Evolutionary conservation across 2,329 filamentous ascomycete species (phyloP).

Genomic region (Fonsecaea pugnacius): DNA sequence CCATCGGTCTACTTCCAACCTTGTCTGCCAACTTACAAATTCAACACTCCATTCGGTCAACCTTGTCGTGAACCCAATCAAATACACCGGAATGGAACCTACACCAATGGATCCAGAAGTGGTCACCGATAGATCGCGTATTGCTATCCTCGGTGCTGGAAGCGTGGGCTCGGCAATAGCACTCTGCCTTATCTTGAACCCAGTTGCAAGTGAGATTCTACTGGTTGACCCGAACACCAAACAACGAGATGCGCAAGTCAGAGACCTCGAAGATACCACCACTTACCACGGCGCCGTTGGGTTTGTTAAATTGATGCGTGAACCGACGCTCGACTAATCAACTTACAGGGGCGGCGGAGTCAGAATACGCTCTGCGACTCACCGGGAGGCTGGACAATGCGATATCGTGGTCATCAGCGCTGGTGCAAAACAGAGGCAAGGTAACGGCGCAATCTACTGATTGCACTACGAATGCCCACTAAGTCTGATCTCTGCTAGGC

Average conservation of each 20-base stretch:
- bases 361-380: conserved; percentile 26
- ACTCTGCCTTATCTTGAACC: conserved; percentile 57
- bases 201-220: conserved; percentile 58
- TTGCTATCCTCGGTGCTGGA: conserved; percentile 58
- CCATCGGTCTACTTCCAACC: neutral
- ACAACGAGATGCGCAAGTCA: conserved; percentile 55
- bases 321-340: neutral
- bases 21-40: neutral
- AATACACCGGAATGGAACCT: conserved; percentile 14
- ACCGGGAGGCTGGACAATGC: conserved; percentile 55
- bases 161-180: conserved; percentile 58
- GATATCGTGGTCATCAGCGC: conserved; percentile 62
- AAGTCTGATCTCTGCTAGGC: conserved; percentile 36
- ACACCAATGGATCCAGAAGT: conserved; percentile 26
- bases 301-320: conserved; percentile 40
- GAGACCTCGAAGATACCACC: conserved; percentile 59
- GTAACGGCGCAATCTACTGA: conserved; percentile 35
- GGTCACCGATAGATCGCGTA: conserved; percentile 35
- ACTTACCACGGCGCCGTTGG: conserved; percentile 53
- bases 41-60: neutral
- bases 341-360: conserved; percentile 27
- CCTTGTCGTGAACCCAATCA: neutral
- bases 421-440: conserved; percentile 55
- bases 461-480: neutral
- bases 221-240: conserved; percentile 57